Base-by-base conservation (phyloP, 805 yeast genomes). In the Debaryomyces tyrocola region DNA sequence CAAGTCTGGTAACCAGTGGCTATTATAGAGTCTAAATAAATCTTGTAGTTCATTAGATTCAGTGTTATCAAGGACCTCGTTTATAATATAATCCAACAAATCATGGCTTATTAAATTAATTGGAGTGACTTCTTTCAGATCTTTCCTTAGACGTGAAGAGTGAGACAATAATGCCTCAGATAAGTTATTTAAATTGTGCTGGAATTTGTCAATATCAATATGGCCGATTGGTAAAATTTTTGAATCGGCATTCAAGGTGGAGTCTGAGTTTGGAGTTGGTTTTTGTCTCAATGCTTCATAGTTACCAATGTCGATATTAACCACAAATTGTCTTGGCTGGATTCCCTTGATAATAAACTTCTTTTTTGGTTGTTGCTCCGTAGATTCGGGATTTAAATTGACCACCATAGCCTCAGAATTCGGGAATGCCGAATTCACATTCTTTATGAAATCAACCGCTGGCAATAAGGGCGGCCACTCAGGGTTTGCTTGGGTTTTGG, bases 371-470 rank as follows among this genome's bases (percentile, higher is more conserved):
- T 64, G 60, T 41, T 63, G 66, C 14, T 56, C 65, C 4, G 58
- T 51, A 15, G 54, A 29, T 11, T 79, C 82, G 11, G 81, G 74
- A 5, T 82, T 77, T 36, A 80, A 74, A 44, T 80, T 80, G 20
- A 92, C 81, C 12, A 94, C 98, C 92, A 90, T 91, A 0, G 99
- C 98, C 43, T 88, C 85, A 2, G 96, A 90, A 56, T 83, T 80
- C 14, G 87, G 84, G 62, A 94, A 94, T 0, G 96, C 96, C 49
- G 82, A 81, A 29, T 91, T 85, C 17, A 92, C 98, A 60, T 94
- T 92, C 58, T 92, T 90, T 63, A 94, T 94, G 64, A 94, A 94
- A 54, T 94, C 98, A 10, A 94, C 97, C 0, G 99, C 99, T 0
- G 97, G 96, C 28, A 92, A 74, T 41, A 92, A 70, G 20, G 62